phyloP scores from a whole-genome alignment of 2,329 filamentous ascomycete genomes.

The Talaromyces funiculosus region DNA sequence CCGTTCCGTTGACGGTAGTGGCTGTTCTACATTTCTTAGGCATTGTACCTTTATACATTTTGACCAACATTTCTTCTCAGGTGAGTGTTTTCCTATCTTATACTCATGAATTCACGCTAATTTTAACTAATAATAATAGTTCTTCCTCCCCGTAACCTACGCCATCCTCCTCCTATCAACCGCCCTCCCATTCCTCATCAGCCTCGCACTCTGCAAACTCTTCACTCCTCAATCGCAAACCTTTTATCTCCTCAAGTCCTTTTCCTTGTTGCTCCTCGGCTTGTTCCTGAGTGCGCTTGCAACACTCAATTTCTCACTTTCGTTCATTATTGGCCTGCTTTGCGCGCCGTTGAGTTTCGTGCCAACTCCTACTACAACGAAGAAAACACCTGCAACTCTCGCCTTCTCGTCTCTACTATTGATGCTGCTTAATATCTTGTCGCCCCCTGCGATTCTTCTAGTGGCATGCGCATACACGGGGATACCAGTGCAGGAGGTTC shows the following conservation, averaged over 20 bases:
- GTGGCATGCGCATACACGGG: conserved; percentile 45
- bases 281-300: conserved; percentile 89
- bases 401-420: conserved; percentile 31
- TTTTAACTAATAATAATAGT: conserved; percentile 39
- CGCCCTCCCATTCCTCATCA: conserved; percentile 53
- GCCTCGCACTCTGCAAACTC: conserved; percentile 47
- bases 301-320: conserved; percentile 90
- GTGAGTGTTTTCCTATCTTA: conserved; percentile 40
- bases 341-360: conserved; percentile 73
- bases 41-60: conserved; percentile 74
- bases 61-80: conserved; percentile 65
- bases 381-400: background rate
- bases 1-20: conserved; percentile 62
- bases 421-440: conserved; percentile 53
- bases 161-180: conserved; percentile 53
- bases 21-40: conserved; percentile 69
- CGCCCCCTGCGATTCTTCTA: conserved; percentile 55
- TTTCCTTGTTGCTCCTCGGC: conserved; percentile 86
- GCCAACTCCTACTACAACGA: conserved; percentile 22
- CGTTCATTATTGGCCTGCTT: conserved; percentile 75
- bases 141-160: conserved; percentile 55
- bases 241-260: conserved; percentile 74
- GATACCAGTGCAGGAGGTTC: conserved; percentile 50
- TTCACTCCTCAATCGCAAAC: conserved; percentile 60
- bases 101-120: background rate